Evolutionary conservation across 2,329 filamentous ascomycete species (phyloP).

Genomic region (Talaromyces sp.): DNA sequence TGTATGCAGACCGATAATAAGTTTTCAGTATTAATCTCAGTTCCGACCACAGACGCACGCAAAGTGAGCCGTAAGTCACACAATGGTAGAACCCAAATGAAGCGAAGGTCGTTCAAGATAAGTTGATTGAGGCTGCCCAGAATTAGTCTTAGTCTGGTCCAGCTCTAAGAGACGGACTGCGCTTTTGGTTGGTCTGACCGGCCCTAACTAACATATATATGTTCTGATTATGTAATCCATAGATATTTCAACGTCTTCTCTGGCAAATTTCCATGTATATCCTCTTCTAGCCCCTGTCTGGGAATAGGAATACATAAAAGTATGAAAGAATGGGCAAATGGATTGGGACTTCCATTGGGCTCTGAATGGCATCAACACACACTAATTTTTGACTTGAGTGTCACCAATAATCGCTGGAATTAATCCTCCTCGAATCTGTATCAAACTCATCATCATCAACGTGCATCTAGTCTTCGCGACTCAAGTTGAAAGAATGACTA

Average conservation of each 20-base stretch:
- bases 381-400: not conserved
- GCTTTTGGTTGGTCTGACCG: not conserved
- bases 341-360: not conserved
- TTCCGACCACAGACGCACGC: not conserved
- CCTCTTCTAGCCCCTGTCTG: not conserved
- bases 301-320: not conserved
- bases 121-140: slow-evolving; percentile 9
- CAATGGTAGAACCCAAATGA: not conserved
- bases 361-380: not conserved
- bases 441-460: not conserved
- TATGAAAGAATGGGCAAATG: not conserved
- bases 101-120: not conserved
- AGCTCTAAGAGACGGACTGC: slow-evolving; percentile 8
- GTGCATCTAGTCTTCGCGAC: not conserved
- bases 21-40: not conserved
- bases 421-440: not conserved
- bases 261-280: not conserved
- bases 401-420: not conserved
- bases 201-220: no score
- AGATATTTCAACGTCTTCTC: not conserved
- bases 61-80: not conserved
- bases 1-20: not conserved
- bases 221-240: not conserved
- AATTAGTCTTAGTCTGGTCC: not conserved
- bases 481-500: not conserved